Conservation (phyloP, 148 eudicot genomes). For the Silene latifolia region DNA sequence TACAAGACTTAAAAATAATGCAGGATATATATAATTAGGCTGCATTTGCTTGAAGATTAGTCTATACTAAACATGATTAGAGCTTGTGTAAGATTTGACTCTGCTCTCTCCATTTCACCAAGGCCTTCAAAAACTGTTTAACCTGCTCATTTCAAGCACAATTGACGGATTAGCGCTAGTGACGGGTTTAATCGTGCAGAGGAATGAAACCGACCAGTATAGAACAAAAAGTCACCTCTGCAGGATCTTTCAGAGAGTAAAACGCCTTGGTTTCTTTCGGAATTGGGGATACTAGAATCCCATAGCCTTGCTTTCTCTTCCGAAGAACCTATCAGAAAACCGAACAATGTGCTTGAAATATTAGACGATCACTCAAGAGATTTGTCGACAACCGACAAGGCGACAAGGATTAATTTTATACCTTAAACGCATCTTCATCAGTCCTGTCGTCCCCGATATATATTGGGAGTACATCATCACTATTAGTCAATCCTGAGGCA, state of each 20-base stretch:
- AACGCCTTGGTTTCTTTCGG: slow-evolving; percentile 83
- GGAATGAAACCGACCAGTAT: not conserved
- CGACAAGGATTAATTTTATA: too few relatives aligned
- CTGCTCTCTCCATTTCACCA: slow-evolving; percentile 47
- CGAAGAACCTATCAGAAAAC: slow-evolving; percentile 42
- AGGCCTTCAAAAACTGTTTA: slow-evolving; percentile 39
- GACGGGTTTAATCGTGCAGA: not conserved
- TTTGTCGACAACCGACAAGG: too few relatives aligned
- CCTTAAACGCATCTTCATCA: slow-evolving; percentile 94
- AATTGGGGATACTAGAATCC: slow-evolving; percentile 60
- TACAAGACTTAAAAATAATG: not conserved
- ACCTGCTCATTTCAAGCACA: slow-evolving; percentile 31
- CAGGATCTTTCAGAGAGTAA: slow-evolving; percentile 65
- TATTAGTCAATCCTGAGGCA: not conserved
- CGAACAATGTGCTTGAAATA: not conserved
- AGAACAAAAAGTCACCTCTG: slow-evolving; percentile 34
- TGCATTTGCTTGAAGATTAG: slow-evolving; percentile 12
- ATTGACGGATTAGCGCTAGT: not conserved
- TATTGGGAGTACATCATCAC: slow-evolving; percentile 49
- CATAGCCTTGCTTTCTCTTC: slow-evolving; percentile 59
- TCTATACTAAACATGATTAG: not conserved
- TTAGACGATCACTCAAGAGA: too few relatives aligned
- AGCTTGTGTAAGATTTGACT: slow-evolving; percentile 6
- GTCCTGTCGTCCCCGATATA: slow-evolving; percentile 84
- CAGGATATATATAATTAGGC: not conserved